These are phyloP conservation scores for Pseudocercospora fijiensis DNA, from an alignment of 2,329 filamentous ascomycete genomes.

Conservation along the genomic window DNA sequence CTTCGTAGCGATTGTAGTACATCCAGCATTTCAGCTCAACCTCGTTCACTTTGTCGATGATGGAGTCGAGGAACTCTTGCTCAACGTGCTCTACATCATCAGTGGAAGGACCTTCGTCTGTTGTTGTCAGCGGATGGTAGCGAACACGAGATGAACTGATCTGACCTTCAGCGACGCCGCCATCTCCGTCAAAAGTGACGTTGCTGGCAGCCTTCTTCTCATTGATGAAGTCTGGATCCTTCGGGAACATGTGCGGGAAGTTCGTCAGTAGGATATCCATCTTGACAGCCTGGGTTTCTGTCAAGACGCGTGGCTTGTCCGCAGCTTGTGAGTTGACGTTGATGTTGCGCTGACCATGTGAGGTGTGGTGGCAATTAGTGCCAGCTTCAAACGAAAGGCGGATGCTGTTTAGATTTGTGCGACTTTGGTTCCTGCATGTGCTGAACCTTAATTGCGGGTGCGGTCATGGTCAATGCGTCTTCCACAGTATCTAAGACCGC, in stretches of 20 bases:
- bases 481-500: background rate
- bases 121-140: background rate
- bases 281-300: background rate
- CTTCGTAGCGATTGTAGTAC: background rate
- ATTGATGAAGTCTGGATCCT: constrained; percentile 4
- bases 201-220: background rate
- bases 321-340: background rate
- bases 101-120: constrained; percentile 9
- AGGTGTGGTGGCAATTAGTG: too few species aligned
- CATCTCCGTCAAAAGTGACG: constrained; percentile 3
- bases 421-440: background rate
- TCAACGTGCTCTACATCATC: constrained; percentile 10
- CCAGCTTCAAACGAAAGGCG: too few species aligned
- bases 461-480: background rate
- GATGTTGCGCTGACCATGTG: background rate
- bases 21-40: constrained; percentile 4
- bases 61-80: constrained; percentile 12
- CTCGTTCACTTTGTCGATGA: constrained; percentile 6
- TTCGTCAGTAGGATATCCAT: constrained; percentile 16
- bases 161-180: constrained; percentile 18
- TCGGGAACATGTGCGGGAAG: constrained; percentile 15
- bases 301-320: background rate
- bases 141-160: background rate
- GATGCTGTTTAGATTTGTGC: background rate
- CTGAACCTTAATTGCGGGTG: background rate